phyloP scores from a whole-genome alignment of 805 yeast species.

The Zygoascus tannicola region DNA sequence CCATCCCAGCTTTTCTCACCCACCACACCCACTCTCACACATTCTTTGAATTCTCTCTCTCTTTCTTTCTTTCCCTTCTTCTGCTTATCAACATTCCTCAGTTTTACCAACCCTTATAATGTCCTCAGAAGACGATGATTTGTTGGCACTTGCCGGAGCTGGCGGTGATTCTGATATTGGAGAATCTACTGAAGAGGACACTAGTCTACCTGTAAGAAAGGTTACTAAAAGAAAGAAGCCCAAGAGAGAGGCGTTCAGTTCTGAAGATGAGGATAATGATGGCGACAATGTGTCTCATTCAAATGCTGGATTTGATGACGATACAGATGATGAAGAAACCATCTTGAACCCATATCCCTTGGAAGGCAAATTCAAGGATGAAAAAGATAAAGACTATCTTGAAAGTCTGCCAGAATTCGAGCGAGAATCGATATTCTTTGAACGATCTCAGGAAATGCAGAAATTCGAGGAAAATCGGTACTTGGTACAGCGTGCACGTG shows the following conservation, averaged over 20 bases:
- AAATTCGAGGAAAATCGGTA: conserved; percentile 74
- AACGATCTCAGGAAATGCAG: conserved; percentile 87
- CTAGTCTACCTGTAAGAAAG: conserved; percentile 1
- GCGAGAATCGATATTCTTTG: conserved; percentile 84
- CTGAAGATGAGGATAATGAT: conserved; percentile 10
- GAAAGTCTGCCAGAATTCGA: conserved; percentile 78
- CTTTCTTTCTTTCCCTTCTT: too few relatives aligned
- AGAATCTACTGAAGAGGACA: conserved; percentile 15
- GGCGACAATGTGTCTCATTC: conserved; percentile 30
- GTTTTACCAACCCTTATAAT: too few relatives aligned
- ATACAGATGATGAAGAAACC: conserved; percentile 30
- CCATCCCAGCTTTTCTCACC: too few relatives aligned
- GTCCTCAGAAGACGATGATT: conserved; percentile 81
- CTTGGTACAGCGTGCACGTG: conserved; percentile 68
- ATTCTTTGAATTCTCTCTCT: too few relatives aligned
- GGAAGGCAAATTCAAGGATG: conserved; percentile 85
- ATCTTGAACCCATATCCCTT: conserved; percentile 74
- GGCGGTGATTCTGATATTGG: conserved; percentile 34
- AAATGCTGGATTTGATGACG: conserved; percentile 25
- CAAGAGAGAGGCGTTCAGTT: background rate
- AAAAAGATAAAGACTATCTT: conserved; percentile 56
- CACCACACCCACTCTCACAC: too few relatives aligned
- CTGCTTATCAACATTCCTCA: too few relatives aligned
- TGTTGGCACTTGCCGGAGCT: conserved; percentile 88
- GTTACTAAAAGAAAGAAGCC: background rate